Evolutionary conservation across 352 stramenopile species (phyloP), one percentile per base, ranked within the genome.

Genomic region (Phytophthora aleatoria): DNA sequence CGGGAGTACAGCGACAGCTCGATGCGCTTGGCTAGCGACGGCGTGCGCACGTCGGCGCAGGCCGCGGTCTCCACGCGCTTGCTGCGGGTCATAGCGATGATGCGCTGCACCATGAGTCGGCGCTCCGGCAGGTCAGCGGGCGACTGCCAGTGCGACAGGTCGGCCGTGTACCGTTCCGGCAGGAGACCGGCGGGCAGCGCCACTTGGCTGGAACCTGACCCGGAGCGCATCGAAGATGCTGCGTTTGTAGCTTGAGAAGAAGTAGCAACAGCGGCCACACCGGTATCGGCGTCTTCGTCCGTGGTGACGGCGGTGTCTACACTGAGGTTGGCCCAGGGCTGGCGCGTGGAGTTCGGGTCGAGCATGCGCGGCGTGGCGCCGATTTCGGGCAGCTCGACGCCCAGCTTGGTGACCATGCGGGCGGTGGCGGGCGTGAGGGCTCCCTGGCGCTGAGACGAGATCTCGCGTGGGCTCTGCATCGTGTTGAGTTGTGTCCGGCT

Each of bases 91-190:
- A 95, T 93, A 33, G 84, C 84, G 60, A 95, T 95, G 67, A 95
- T 95, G 30, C 87, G 83, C 67, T 95, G 87, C 6, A 95, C 87
- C 87, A 95, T 93, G 2, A 95, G 73, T 1, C 87, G 67, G 0
- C 87, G 84, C 59, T 95, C 87, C 0, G 87, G 87, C 2, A 95
- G 69, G 64, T 95, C 87, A 0, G 77, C 82, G 8, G 84, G 82
- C n/a, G 84, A 91, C 74, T 95, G 87, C 87, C 87, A 95, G 56
- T 93, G 87, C 8, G 85, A 73, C 36, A 95, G 55, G 49, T 95
- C 87, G 3, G 80, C 69, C 10, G 87, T 93, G 64, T 93, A 95
- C 1, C 84, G 80, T 50, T 93, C 86, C 1, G 84, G 84, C 2
- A 92, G 77, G 9, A 88, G 65, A 3, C 84, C 84, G 1, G 81